Evolutionary conservation across 1,284 basidiomycete species (phyloP).

Genomic region (Boletus holoroseus): DNA sequence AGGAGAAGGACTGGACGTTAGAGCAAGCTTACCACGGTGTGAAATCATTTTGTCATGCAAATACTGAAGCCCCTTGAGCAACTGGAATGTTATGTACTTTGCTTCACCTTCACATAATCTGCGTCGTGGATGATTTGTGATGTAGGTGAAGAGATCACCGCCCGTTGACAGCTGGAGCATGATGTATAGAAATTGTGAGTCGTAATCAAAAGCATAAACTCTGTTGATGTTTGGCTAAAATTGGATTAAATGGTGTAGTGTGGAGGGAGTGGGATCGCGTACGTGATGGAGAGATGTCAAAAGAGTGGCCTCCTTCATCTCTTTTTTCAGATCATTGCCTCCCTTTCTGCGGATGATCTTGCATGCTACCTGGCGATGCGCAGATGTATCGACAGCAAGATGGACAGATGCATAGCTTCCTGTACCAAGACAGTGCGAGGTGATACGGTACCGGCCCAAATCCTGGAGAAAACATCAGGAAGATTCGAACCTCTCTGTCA

Average conservation of each 20-base stretch:
- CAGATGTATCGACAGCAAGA: slow-evolving; percentile 61
- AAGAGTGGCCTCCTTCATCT: slow-evolving; percentile 73
- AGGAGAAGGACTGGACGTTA: neutral
- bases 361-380: slow-evolving; percentile 71
- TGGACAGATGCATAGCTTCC: slow-evolving; percentile 81
- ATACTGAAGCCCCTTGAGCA: slow-evolving; percentile 68
- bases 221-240: slow-evolving; percentile 74
- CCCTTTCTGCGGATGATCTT: slow-evolving; percentile 68
- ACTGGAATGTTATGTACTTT: slow-evolving; percentile 79
- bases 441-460: slow-evolving; percentile 62
- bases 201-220: slow-evolving; percentile 63
- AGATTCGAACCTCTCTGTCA: slow-evolving; percentile 3
- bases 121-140: slow-evolving; percentile 52
- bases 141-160: slow-evolving; percentile 82
- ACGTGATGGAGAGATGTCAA: slow-evolving; percentile 68
- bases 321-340: slow-evolving; percentile 51
- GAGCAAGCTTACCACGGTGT: slow-evolving; percentile 58
- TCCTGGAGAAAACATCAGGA: slow-evolving; percentile 31
- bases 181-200: slow-evolving; percentile 68
- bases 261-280: slow-evolving; percentile 19
- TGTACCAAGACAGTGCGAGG: slow-evolving; percentile 68
- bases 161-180: slow-evolving; percentile 83
- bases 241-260: neutral
- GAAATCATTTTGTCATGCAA: slow-evolving; percentile 71
- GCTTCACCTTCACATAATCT: slow-evolving; percentile 71